Evolutionary conservation across 441 rosid species (phyloP).

Genomic region (Populus tomentosa): DNA sequence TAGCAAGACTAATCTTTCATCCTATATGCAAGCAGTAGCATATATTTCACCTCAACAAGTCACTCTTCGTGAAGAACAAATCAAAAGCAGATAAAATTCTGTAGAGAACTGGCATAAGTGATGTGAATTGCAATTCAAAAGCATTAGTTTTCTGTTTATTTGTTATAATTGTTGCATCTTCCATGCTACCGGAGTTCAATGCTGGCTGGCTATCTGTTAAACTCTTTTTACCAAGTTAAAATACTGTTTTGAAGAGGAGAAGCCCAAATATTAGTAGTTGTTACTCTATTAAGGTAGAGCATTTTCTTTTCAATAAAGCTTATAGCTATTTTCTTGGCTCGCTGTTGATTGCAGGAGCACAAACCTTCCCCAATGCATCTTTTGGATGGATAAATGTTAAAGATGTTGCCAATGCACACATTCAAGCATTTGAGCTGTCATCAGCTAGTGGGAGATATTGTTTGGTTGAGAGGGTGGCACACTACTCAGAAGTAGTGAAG

Average conservation of each 20-base stretch:
- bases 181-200: not conserved
- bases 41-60: not conserved
- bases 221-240: not conserved
- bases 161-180: not conserved
- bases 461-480: slow-evolving; percentile 66
- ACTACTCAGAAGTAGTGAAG: slow-evolving; percentile 57
- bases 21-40: not conserved
- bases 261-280: not conserved
- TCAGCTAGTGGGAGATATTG: slow-evolving; percentile 82
- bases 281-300: not conserved
- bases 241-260: not conserved
- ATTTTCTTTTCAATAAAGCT: not conserved
- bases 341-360: slow-evolving; percentile 42
- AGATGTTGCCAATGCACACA: slow-evolving; percentile 81
- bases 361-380: slow-evolving; percentile 48
- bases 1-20: not conserved
- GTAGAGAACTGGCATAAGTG: not conserved
- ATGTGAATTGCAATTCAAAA: not conserved
- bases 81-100: not conserved
- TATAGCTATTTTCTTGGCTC: not conserved
- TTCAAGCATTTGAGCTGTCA: slow-evolving; percentile 70
- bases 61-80: not conserved
- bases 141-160: not conserved
- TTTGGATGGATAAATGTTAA: slow-evolving; percentile 82
- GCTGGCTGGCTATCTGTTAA: not conserved